Evolutionary conservation across 768 basidiomycete genomes (phyloP).

Genomic region (Lentinus brumalis): DNA sequence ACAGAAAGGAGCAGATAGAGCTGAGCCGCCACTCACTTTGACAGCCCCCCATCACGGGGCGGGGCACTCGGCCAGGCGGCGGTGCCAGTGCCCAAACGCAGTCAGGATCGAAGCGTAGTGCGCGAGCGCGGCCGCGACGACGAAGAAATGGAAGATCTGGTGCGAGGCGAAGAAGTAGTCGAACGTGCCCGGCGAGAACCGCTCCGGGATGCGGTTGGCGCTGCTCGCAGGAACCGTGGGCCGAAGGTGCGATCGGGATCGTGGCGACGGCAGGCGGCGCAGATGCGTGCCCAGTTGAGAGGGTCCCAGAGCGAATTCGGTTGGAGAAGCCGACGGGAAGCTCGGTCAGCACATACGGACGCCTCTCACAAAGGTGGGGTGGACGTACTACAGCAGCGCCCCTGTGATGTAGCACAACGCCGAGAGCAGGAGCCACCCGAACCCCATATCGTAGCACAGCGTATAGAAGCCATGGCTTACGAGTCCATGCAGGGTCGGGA

Average conservation of each 20-base stretch:
- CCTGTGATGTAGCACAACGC: constrained; percentile 79
- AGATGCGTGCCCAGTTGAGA: background rate
- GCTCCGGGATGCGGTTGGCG: constrained; percentile 82
- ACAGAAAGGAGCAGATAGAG: background rate
- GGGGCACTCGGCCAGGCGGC: constrained; percentile 21
- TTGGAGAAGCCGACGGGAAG: background rate
- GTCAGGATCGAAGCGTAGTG: constrained; percentile 63
- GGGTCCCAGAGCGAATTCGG: background rate
- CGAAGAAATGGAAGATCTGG: constrained; percentile 87
- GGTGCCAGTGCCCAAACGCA: constrained; percentile 62
- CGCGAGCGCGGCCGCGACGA: constrained; percentile 68
- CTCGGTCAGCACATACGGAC: background rate
- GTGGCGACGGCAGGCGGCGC: background rate
- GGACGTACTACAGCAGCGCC: constrained; percentile 81
- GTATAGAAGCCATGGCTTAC: constrained; percentile 56
- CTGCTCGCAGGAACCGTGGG: constrained; percentile 41
- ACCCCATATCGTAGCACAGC: constrained; percentile 64
- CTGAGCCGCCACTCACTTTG: background rate
- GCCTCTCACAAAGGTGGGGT: background rate
- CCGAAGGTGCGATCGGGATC: background rate
- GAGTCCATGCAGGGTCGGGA: constrained; percentile 71
- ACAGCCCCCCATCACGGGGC: background rate
- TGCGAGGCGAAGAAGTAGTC: constrained; percentile 82
- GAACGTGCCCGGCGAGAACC: constrained; percentile 72
- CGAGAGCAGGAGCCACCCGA: constrained; percentile 67